A percentile compares a stretch with the other conserved stretches of the same genome.
These are phyloP conservation scores for Udeniomyces megalosporus DNA, from an alignment of 768 basidiomycete species.

Conservation along the genomic window DNA sequence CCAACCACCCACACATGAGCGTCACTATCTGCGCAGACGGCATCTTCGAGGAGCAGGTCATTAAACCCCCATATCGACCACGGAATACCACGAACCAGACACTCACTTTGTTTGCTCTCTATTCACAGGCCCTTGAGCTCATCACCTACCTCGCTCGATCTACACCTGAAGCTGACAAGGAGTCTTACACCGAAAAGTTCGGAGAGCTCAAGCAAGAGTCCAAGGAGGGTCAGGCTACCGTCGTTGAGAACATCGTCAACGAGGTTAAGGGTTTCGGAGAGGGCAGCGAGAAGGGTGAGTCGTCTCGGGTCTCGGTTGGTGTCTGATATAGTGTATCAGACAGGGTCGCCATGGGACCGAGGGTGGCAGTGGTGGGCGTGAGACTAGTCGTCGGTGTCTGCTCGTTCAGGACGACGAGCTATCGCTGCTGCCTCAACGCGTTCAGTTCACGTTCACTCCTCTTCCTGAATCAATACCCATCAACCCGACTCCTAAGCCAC, in stretches of 20 bases:
- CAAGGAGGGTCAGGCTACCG: conserved; percentile 20
- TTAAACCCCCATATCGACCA: not conserved
- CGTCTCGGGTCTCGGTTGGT: too few species aligned
- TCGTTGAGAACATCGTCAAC: conserved; percentile 44
- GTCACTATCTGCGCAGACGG: conserved; percentile 75
- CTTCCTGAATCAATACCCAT: too few species aligned
- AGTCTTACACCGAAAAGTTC: conserved; percentile 48
- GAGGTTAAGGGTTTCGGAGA: conserved; percentile 57
- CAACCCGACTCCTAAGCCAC: too few species aligned
- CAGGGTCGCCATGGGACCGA: not conserved
- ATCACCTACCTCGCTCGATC: conserved; percentile 55
- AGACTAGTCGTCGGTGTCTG: too few species aligned
- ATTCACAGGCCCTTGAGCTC: conserved; percentile 52
- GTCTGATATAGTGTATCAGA: not conserved
- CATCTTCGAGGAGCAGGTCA: conserved; percentile 71
- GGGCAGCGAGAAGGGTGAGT: conserved; percentile 57
- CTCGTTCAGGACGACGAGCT: too few species aligned
- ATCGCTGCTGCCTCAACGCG: not conserved
- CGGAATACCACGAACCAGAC: not conserved
- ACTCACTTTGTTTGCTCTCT: not conserved
- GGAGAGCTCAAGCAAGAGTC: conserved; percentile 38
- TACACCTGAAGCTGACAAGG: conserved; percentile 51
- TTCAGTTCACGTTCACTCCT: too few species aligned
- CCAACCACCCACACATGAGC: not conserved
- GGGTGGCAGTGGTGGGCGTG: too few species aligned